A percentile compares a stretch with the other conserved stretches of the same genome.
These are phyloP conservation scores for Rhodotorula toruloides DNA, from an alignment of 768 basidiomycete genomes.

Conservation along the genomic window DNA sequence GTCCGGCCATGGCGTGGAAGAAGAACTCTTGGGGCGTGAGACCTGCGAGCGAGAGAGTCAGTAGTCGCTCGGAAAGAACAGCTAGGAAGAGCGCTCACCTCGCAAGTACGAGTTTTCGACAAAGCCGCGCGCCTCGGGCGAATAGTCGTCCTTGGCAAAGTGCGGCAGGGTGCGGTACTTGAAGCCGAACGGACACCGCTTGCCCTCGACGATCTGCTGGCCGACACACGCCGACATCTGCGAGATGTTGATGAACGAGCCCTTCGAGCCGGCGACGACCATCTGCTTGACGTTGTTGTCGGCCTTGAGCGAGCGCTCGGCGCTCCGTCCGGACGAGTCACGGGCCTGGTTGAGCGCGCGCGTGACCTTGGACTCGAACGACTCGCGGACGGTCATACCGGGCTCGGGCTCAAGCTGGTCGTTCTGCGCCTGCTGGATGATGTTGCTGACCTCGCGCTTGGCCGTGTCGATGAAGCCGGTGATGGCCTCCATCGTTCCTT, in stretches of 20 bases:
- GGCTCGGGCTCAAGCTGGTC: constrained; percentile 84
- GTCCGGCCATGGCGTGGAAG: constrained; percentile 99
- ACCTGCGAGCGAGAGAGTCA: constrained; percentile 49
- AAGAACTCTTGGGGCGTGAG: constrained; percentile 98
- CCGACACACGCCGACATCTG: constrained; percentile 99
- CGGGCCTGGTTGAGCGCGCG: constrained; percentile 87
- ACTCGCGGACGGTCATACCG: constrained; percentile 99
- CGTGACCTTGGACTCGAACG: constrained; percentile 89
- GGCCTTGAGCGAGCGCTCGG: constrained; percentile 95
- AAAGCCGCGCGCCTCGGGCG: constrained; percentile 94
- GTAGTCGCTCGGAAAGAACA: too few relatives aligned
- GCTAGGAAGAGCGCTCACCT: constrained; percentile 2
- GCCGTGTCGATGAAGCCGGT: constrained; percentile 72
- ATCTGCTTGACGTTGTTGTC: constrained; percentile 99
- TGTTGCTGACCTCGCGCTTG: constrained; percentile 69
- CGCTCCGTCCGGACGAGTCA: constrained; percentile 89
- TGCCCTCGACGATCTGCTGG: constrained; percentile 95
- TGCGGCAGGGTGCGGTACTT: constrained; percentile 92
- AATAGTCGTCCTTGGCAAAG: constrained; percentile 97
- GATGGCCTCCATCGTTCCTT: constrained; percentile 78
- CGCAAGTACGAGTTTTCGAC: constrained; percentile 98
- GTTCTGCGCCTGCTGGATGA: constrained; percentile 76
- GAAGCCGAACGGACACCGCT: constrained; percentile 97
- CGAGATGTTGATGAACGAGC: constrained; percentile 90
- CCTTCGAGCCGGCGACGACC: constrained; percentile 96